Percentiles rank a stretch among this genome's conserved stretches.
These are phyloP conservation scores for Epithemia pelagica DNA, from an alignment of 108 stramenopile species.

Conservation along the genomic window DNA sequence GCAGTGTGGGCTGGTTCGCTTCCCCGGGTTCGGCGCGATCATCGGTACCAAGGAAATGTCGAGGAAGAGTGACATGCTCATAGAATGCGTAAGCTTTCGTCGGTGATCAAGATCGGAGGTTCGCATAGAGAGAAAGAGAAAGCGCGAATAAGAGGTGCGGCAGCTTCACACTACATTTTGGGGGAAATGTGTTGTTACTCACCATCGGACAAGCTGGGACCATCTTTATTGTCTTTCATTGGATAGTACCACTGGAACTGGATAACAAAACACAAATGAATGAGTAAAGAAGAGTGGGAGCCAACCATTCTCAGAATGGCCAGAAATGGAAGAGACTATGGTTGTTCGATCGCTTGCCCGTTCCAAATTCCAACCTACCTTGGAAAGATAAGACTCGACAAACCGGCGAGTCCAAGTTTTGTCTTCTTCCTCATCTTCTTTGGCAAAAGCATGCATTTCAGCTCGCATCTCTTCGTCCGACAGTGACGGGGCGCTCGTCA, in stretches of 20 bases:
- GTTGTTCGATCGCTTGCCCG: too few species aligned
- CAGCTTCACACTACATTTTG: too few species aligned
- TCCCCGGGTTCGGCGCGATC: slow-evolving; percentile 59
- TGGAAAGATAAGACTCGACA: slow-evolving; percentile 36
- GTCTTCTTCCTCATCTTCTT: slow-evolving; percentile 21
- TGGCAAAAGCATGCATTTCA: slow-evolving; percentile 21
- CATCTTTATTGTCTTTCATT: slow-evolving; percentile 20
- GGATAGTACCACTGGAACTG: slow-evolving; percentile 58
- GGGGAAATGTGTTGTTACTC: too few species aligned
- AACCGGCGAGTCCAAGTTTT: slow-evolving; percentile 49
- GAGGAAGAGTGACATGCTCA: slow-evolving; percentile 68
- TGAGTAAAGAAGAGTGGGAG: not conserved
- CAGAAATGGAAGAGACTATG: too few species aligned
- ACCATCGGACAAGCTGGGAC: slow-evolving; percentile 18
- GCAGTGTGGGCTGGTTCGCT: slow-evolving; percentile 31
- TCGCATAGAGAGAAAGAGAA: too few species aligned
- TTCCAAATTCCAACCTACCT: not conserved
- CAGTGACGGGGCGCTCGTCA: not conserved
- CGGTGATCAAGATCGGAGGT: too few species aligned
- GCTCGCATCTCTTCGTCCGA: slow-evolving; percentile 23
- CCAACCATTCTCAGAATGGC: not conserved
- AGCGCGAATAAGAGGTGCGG: too few species aligned
- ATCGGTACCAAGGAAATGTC: slow-evolving; percentile 27
- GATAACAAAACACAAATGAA: not conserved
- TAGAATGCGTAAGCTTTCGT: slow-evolving; percentile 59